Conservation (phyloP, 2,329 filamentous ascomycete species). For the Arthroderma sp. region DNA sequence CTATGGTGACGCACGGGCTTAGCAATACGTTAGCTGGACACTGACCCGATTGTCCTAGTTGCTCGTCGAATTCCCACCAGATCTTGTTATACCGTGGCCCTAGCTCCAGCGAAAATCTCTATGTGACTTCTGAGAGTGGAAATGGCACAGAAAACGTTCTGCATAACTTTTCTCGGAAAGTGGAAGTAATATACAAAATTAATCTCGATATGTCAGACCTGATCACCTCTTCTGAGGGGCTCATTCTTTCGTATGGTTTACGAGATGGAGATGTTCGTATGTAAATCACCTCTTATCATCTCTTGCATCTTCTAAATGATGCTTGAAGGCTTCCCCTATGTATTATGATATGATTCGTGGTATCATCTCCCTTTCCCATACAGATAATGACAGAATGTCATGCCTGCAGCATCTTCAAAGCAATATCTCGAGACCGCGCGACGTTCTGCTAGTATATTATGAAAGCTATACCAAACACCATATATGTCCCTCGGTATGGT, state of each 20-base stretch:
- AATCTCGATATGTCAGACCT: constrained; percentile 22
- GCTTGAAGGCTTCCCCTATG: constrained; percentile 16
- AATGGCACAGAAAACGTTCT: constrained; percentile 25
- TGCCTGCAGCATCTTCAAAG: constrained; percentile 15
- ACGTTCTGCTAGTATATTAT: constrained; percentile 7
- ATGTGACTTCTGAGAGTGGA: constrained; percentile 22
- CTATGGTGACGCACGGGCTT: background rate
- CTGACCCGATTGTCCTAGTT: constrained; percentile 25
- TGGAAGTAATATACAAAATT: constrained; percentile 21
- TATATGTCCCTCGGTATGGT: constrained; percentile 23
- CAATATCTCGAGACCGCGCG: constrained; percentile 17
- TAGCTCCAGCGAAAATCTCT: constrained; percentile 24
- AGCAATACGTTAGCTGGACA: constrained; percentile 20
- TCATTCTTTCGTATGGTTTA: constrained; percentile 24
- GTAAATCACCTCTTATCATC: background rate
- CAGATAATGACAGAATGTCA: constrained; percentile 13
- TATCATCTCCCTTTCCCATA: constrained; percentile 18
- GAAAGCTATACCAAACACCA: constrained; percentile 14
- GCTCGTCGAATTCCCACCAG: constrained; percentile 23
- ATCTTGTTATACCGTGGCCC: constrained; percentile 24
- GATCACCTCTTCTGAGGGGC: constrained; percentile 22
- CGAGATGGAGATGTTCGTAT: constrained; percentile 20
- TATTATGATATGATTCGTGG: constrained; percentile 22
- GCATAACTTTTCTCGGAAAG: constrained; percentile 23
- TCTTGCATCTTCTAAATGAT: background rate